phyloP scores from a whole-genome alignment of 2,329 filamentous ascomycete genomes.

The Pseudogymnoascus sp. region DNA sequence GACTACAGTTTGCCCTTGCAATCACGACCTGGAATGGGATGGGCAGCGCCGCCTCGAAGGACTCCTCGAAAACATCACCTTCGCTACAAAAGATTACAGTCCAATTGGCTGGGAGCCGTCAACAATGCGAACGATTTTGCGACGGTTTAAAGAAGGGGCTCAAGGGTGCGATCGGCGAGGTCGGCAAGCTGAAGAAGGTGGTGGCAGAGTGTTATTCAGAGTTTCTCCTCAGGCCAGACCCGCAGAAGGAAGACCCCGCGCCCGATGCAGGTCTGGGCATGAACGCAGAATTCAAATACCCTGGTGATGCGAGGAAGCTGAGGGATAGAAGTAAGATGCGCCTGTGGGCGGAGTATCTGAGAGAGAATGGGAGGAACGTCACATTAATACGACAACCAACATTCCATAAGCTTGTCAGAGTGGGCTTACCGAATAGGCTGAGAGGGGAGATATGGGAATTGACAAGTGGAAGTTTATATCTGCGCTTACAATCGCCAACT shows the following conservation, averaged over 20 bases:
- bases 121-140: slow-evolving; percentile 89
- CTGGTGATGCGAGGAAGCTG: slow-evolving; percentile 87
- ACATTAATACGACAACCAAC: slow-evolving; percentile 92
- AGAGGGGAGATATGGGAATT: slow-evolving; percentile 95
- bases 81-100: slow-evolving; percentile 81
- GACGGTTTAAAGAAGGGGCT: slow-evolving; percentile 89
- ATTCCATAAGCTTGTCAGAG: slow-evolving; percentile 93
- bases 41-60: slow-evolving; percentile 45
- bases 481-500: slow-evolving; percentile 77
- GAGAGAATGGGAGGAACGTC: slow-evolving; percentile 88
- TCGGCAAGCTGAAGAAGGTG: slow-evolving; percentile 74
- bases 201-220: slow-evolving; percentile 86
- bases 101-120: slow-evolving; percentile 80
- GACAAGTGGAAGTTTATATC: slow-evolving; percentile 81
- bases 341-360: slow-evolving; percentile 91
- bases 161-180: slow-evolving; percentile 77
- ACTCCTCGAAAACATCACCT: slow-evolving; percentile 30
- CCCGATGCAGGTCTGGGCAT: slow-evolving; percentile 93
- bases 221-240: slow-evolving; percentile 60
- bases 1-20: slow-evolving; percentile 68
- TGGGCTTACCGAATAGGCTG: slow-evolving; percentile 86
- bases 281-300: slow-evolving; percentile 69
- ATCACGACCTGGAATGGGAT: slow-evolving; percentile 91
- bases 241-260: slow-evolving; percentile 49
- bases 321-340: slow-evolving; percentile 95